A percentile compares a stretch with the other conserved stretches of the same genome.
These are phyloP conservation scores for Xylaria sp. DNA, from an alignment of 2,329 filamentous ascomycete species.

Conservation along the genomic window DNA sequence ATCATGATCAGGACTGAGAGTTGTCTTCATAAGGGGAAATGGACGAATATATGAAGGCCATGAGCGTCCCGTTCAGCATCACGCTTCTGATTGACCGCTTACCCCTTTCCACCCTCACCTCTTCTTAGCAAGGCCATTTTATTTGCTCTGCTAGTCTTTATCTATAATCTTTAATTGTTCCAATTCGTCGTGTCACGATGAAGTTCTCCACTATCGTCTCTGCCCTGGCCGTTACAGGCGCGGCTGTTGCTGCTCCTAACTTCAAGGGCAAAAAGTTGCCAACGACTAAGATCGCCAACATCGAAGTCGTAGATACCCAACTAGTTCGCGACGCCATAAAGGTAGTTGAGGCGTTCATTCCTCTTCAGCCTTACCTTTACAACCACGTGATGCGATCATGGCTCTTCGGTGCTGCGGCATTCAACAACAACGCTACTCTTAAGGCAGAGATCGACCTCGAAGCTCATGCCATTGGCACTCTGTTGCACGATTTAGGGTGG, in stretches of 20 bases:
- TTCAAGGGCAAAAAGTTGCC: slow-evolving; percentile 28
- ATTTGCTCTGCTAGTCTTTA: neutral
- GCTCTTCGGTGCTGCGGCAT: slow-evolving; percentile 36
- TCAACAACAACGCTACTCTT: slow-evolving; percentile 37
- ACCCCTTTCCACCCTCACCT: neutral
- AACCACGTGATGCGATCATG: slow-evolving; percentile 36
- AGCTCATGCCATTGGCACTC: slow-evolving; percentile 33
- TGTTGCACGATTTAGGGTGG: slow-evolving; percentile 37
- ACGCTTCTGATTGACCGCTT: neutral
- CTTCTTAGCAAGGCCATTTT: neutral
- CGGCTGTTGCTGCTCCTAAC: slow-evolving; percentile 26
- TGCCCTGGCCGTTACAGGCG: slow-evolving; percentile 28
- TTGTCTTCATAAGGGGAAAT: neutral
- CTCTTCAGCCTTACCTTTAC: slow-evolving; percentile 39
- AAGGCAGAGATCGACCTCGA: slow-evolving; percentile 37
- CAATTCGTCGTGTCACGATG: slow-evolving; percentile 21
- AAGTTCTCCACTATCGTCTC: slow-evolving; percentile 33
- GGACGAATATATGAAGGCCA: slow-evolving; percentile 17
- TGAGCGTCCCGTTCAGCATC: neutral
- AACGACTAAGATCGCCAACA: slow-evolving; percentile 34
- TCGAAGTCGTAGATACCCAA: slow-evolving; percentile 36
- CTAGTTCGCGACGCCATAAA: slow-evolving; percentile 31
- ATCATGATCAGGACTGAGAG: neutral
- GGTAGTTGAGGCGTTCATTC: slow-evolving; percentile 35
- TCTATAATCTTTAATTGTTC: slow-evolving; percentile 1